These are phyloP conservation scores for Grigorovia humatica DNA, from an alignment of 805 yeast species.

Conservation along the genomic window DNA sequence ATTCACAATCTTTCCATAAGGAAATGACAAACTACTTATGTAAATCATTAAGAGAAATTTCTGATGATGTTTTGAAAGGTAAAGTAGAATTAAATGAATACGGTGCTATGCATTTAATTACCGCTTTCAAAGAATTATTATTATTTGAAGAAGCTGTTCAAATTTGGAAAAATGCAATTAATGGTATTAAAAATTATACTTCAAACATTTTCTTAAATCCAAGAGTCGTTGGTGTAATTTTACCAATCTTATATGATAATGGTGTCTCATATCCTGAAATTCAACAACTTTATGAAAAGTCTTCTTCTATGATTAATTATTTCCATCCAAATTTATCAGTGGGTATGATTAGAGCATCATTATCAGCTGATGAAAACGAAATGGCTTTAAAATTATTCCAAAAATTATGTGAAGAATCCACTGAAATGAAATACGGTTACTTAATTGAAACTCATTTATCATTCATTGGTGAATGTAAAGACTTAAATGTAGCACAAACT, in stretches of 20 bases:
- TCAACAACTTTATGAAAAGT: constrained; percentile 42
- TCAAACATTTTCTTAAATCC: constrained; percentile 44
- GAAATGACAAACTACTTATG: constrained; percentile 43
- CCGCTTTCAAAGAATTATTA: constrained; percentile 50
- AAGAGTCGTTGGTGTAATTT: constrained; percentile 55
- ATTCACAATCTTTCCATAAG: constrained; percentile 44
- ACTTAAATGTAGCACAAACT: constrained; percentile 57
- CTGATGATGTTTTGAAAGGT: constrained; percentile 39
- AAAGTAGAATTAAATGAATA: constrained; percentile 37
- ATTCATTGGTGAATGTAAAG: constrained; percentile 69
- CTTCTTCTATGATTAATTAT: constrained; percentile 26
- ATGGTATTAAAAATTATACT: constrained; percentile 16
- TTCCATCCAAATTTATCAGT: constrained; percentile 43
- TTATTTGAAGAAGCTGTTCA: constrained; percentile 54
- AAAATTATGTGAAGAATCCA: constrained; percentile 44
- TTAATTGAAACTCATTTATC: constrained; percentile 66
- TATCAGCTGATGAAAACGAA: constrained; percentile 52
- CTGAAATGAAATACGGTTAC: constrained; percentile 37
- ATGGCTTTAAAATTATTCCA: constrained; percentile 58
- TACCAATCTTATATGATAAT: constrained; percentile 54
- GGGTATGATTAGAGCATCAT: constrained; percentile 66
- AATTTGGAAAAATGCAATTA: constrained; percentile 50
- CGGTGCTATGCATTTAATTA: constrained; percentile 48
- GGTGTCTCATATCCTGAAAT: constrained; percentile 56
- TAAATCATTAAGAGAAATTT: constrained; percentile 41